Evolutionary conservation across 2,329 filamentous ascomycete species (phyloP), one percentile per base, ranked within the genome.

Genomic region (Graphiopsis chlorocephala): DNA sequence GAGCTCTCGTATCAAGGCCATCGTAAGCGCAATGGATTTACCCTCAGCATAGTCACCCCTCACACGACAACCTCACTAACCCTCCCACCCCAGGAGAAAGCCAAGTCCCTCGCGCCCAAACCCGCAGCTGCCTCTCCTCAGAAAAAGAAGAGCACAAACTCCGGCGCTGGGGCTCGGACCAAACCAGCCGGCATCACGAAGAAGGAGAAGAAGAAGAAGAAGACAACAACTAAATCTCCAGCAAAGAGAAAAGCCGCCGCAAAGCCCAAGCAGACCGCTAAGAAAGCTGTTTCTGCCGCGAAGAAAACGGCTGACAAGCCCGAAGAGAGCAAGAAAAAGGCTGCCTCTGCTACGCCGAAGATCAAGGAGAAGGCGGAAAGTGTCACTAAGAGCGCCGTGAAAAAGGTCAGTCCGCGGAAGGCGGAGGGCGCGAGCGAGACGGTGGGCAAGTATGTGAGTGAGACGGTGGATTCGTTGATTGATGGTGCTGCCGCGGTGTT

Each of bases 81-180:
- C 59, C 20, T 8, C 33, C 17, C 20, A 20, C 33, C 25, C 17
- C 11, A 62, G 48, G 60, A 45, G 23, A 52, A 52, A 26, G 47
- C 45, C 45, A 61, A 60, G 61, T 48, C 35, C 42, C 15, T 57
- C n/a, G 47, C 64, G 14, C 42, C 59, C 55, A 67, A 67, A 61
- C 66, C 66, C 26, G 58, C 61, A 6, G 28, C 66, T n/a, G 8
- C 60, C 33, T 29, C 48, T 20, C 26, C 60, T 15, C 65, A 63
- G 50, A 66, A 59, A 52, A 65, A 56, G 63, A 66, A 59, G 53
- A 64, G 35, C 55, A 67, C 66, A 23, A 26, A n/a, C 8, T 38
- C 33, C 5, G 47, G 48, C 31, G 14, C 48, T 10, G 48, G 60
- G 33, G 35, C 60, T 4, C 31, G 33, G 2, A 42, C 60, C 25